phyloP scores from a whole-genome alignment of 176 grass and related monocot species.

The Oryza meyeriana region DNA sequence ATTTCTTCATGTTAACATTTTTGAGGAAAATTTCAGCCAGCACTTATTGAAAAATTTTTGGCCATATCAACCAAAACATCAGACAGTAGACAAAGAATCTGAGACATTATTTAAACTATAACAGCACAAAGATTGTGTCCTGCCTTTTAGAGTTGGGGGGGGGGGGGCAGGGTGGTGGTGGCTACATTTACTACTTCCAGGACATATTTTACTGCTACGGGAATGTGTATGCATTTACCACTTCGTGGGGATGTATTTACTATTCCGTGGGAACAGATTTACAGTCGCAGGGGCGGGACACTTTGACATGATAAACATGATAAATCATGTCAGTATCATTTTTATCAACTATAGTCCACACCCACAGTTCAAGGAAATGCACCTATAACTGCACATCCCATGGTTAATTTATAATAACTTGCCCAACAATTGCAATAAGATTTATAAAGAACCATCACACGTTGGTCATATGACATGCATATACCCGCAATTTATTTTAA shows the following conservation, averaged over 20 bases:
- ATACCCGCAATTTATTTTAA: background rate
- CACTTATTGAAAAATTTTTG: background rate
- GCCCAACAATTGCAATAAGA: background rate
- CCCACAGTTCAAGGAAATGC: background rate
- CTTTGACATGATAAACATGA: no score
- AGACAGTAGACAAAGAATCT: background rate
- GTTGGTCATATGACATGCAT: constrained; percentile 15
- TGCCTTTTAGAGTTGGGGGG: no score
- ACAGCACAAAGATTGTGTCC: background rate
- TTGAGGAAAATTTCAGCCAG: background rate
- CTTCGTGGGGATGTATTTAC: no score
- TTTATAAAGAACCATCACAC: background rate
- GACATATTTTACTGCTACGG: no score
- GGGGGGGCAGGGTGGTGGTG: no score
- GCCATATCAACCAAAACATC: background rate
- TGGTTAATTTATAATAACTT: constrained; percentile 16
- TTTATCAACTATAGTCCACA: background rate
- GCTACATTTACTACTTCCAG: no score
- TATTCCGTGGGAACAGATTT: background rate
- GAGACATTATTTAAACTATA: background rate
- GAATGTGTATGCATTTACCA: no score
- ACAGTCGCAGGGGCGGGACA: background rate
- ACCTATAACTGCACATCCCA: background rate
- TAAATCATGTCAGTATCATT: no score
- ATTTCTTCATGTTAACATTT: background rate